Conservation (phyloP, 2,329 filamentous ascomycete species). For the Colletotrichum tabaci region DNA sequence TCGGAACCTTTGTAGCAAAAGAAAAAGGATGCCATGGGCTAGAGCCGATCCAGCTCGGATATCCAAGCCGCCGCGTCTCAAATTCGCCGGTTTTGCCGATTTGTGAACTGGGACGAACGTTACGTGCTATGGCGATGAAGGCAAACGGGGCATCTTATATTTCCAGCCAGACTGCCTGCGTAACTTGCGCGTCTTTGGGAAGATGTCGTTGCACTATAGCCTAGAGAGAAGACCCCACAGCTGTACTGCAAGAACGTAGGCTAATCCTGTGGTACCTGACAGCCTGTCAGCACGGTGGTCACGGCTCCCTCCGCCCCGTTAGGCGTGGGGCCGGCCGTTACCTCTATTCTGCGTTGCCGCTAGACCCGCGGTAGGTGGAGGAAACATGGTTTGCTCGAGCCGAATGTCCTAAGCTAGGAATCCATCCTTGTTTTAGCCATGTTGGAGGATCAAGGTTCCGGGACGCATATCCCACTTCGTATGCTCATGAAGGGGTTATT, state of each 20-base stretch:
- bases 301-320: neutral
- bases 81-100: neutral
- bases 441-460: constrained; percentile 15
- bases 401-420: neutral
- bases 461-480: neutral
- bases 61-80: neutral
- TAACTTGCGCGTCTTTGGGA: neutral
- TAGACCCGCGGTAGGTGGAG: neutral
- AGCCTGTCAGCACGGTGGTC: neutral
- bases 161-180: too few species aligned
- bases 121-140: neutral
- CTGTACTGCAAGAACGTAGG: neutral
- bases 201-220: neutral
- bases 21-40: neutral
- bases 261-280: neutral
- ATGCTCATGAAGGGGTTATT: neutral
- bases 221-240: neutral
- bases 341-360: neutral
- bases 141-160: neutral
- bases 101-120: neutral
- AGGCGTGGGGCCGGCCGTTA: neutral
- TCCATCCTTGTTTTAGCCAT: constrained; percentile 23
- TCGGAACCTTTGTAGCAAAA: neutral
- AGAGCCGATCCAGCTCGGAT: neutral
- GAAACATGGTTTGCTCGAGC: constrained; percentile 3